Evolutionary conservation across 2,329 filamentous ascomycete species (phyloP), one percentile per base, ranked within the genome.

Genomic region (Fusarium subglutinans): DNA sequence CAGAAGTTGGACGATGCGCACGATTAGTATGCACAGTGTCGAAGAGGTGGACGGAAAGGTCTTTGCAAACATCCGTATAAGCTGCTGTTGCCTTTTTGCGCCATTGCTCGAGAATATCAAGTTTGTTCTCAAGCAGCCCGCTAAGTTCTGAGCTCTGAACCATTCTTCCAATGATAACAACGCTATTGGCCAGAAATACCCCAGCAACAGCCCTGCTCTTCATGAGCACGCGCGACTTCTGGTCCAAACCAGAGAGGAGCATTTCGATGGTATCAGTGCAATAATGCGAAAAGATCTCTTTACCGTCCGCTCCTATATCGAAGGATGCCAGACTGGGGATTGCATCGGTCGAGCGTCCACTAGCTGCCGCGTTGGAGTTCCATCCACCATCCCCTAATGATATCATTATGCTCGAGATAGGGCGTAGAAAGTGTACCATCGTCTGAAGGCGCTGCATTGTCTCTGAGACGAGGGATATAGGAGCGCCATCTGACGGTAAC

Each of bases 371-470:
- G 26, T 82, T 85, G 8, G 87, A 86, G 70, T 90, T 90, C 96
- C 96, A 99, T 41, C 96, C 96, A 4, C 95, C 95, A 77, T 98
- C 95, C 24, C 96, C 96, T 15, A 99, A 85, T 2, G 95, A 98
- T 35, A 96, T 91, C 87, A 99, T 91, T 76, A 99, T 94, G 69
- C 94, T 96, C 6, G 94, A 94, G 26, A 99, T 89, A 3, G 96
- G 95, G 12, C 91, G 89, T 28, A 97, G 87, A 82, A 98, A 98
- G 61, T 92, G 90, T 3, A 95, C 93, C 90, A 99, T 93, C 20
- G 92, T 92, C 77, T 96, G 93, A 22, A 99, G 86, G 35, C 95
- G 91, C 71, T 91, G 92, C 91, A 98, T 96, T 8, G 93, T 94
- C 79, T 98, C 94, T 2, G 90, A 88, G 0, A 96, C 94, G 26